Base-by-base conservation (phyloP, 2,329 filamentous ascomycete species). In the Cryphonectria nitschkei region DNA sequence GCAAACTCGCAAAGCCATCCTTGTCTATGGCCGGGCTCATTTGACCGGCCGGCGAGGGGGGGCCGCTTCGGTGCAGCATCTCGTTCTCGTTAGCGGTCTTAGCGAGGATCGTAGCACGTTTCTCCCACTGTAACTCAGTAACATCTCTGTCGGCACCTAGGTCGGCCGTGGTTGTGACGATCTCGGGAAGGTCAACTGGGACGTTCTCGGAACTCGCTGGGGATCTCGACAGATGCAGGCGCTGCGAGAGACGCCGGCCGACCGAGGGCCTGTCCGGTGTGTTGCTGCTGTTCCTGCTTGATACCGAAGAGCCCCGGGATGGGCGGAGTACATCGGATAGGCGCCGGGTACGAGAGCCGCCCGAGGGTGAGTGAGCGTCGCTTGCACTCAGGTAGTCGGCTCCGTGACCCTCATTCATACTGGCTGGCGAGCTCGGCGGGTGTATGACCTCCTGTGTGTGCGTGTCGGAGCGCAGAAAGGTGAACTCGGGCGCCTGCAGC, bases 51-150 rank as follows among this genome's bases (percentile, higher is more conserved):
- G 78, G 77, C 46, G 84, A 81, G 16, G 83, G 81, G 13, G 77
- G 74, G 5, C 86, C 82, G 74, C 80, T 80, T 74, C 81, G 84
- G 74, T 82, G 81, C 70, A 82, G 80, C 75, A 82, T 78, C 75
- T 87, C 85, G 75, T 87, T 89, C 75, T 87, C 86, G 75, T 88
- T 88, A 43, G 72, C 72, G 26, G 72, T 63, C 58, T 67, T 70
- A 62, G 93, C 95, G 74, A 98, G 84, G 72, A 97, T 88, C n/a
- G 95, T 98, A 39, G 96, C 96, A 72, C 95, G 87, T 83, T 93
- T 91, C 85, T 98, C 96, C 96, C 96, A 99, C 81, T 92, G 88
- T 71, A 89, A 89, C 84, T 97, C 92, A 72, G 79, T 77, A 60
- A 76, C 79, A 62, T 82, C 82, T 71, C 75, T 78, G 67, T 84